Conservation (phyloP, 768 basidiomycete species). For the Cyathus striatus region DNA sequence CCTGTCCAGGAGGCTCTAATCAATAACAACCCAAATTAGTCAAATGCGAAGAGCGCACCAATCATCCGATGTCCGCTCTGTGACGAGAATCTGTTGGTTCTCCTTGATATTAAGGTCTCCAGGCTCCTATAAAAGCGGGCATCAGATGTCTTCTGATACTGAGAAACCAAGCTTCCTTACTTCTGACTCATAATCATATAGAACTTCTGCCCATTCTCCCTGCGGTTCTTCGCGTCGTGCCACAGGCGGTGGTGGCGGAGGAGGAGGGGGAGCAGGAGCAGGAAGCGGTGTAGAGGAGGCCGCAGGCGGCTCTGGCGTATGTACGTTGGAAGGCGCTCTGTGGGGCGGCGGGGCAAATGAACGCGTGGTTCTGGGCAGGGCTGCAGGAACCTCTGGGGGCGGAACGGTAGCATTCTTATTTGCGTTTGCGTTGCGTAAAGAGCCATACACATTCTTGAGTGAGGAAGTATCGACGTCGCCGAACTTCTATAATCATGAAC, state of each 20-base stretch:
- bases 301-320: conserved; percentile 14
- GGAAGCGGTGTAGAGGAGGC: conserved; percentile 19
- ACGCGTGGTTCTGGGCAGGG: conserved; percentile 35
- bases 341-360: conserved; percentile 51
- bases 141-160: conserved; percentile 1
- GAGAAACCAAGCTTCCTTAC: conserved; percentile 24
- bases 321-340: conserved; percentile 16
- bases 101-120: conserved; percentile 60
- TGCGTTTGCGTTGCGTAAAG: conserved; percentile 36
- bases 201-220: conserved; percentile 74
- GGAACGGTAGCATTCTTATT: conserved; percentile 31
- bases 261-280: conserved; percentile 21
- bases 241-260: too few relatives aligned
- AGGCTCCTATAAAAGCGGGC: conserved; percentile 43
- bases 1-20: conserved; percentile 29
- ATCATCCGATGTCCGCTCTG: conserved; percentile 66
- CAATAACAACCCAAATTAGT: conserved; percentile 3
- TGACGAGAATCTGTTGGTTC: conserved; percentile 55
- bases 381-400: conserved; percentile 33
- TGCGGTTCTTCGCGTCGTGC: conserved; percentile 27
- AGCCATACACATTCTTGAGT: conserved; percentile 37
- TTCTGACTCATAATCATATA: conserved; percentile 70
- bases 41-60: conserved; percentile 48
- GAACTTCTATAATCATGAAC: conserved; percentile 45
- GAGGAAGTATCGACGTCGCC: conserved; percentile 55